Evolutionary conservation across 2,329 filamentous ascomycete species (phyloP).

Genomic region (Canariomyces notabilis): DNA sequence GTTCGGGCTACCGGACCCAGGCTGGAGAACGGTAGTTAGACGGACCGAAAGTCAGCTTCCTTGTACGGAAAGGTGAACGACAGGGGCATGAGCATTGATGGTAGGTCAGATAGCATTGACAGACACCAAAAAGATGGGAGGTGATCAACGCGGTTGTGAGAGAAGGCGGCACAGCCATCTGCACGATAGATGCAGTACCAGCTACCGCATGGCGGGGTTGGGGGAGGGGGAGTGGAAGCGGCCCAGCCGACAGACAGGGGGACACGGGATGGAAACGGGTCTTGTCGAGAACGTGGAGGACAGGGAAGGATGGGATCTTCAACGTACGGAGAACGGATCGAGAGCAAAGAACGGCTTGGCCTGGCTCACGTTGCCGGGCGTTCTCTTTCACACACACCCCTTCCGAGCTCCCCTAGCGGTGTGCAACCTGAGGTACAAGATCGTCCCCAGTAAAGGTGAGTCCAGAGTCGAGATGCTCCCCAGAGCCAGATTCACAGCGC

Average conservation of each 20-base stretch:
- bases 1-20: conserved; percentile 25
- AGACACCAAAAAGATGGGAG: conserved; percentile 34
- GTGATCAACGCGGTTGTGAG: conserved; percentile 35
- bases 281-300: conserved; percentile 24
- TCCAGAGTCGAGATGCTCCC: not conserved
- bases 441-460: too few relatives aligned
- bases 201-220: conserved; percentile 36
- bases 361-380: conserved; percentile 16
- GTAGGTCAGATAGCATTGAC: conserved; percentile 34
- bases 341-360: conserved; percentile 13
- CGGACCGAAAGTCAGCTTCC: conserved; percentile 35
- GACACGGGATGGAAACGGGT: conserved; percentile 22
- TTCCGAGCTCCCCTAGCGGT: conserved; percentile 21
- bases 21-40: conserved; percentile 35
- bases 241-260: conserved; percentile 33
- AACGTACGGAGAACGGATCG: conserved; percentile 28
- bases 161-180: conserved; percentile 35
- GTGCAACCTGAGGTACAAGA: conserved; percentile 4
- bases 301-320: conserved; percentile 27
- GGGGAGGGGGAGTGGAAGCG: conserved; percentile 30
- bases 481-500: conserved; percentile 8
- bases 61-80: conserved; percentile 32
- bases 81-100: conserved; percentile 35
- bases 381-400: conserved; percentile 11
- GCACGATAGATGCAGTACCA: conserved; percentile 30